Percentiles rank a stretch among this genome's conserved stretches.
phyloP scores from a whole-genome alignment of 2,329 filamentous ascomycete species.

The Ascochyta clinopodiicola region DNA sequence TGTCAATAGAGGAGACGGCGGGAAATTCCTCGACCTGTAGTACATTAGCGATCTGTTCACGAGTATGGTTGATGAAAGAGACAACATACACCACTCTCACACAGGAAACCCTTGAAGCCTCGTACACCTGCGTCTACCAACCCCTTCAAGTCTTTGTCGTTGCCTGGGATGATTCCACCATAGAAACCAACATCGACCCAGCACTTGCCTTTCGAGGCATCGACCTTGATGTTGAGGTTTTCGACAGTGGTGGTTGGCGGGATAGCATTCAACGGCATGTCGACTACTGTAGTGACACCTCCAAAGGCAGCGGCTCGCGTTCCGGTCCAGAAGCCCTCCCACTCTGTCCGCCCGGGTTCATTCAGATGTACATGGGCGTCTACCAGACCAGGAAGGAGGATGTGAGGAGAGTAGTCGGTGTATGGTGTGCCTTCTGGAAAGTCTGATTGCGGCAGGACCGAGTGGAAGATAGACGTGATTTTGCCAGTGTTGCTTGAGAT shows the following conservation, averaged over 20 bases:
- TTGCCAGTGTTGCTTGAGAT: slow-evolving; percentile 82
- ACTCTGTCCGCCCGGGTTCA: slow-evolving; percentile 94
- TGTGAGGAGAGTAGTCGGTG: slow-evolving; percentile 80
- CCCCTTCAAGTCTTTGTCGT: slow-evolving; percentile 76
- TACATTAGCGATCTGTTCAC: neutral
- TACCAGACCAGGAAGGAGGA: slow-evolving; percentile 88
- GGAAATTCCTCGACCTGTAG: slow-evolving; percentile 90
- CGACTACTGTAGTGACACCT: slow-evolving; percentile 93
- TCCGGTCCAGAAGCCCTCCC: slow-evolving; percentile 97
- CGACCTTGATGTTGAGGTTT: slow-evolving; percentile 83
- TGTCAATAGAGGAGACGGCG: slow-evolving; percentile 80
- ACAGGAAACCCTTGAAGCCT: slow-evolving; percentile 97
- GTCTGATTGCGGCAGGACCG: slow-evolving; percentile 73
- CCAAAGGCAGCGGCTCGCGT: slow-evolving; percentile 93
- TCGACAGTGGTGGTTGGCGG: slow-evolving; percentile 90
- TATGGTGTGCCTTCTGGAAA: slow-evolving; percentile 79
- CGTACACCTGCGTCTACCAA: slow-evolving; percentile 85
- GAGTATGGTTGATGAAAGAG: too few relatives aligned
- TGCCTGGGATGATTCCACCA: slow-evolving; percentile 91
- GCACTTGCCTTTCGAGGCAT: slow-evolving; percentile 83
- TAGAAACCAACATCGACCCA: slow-evolving; percentile 99
- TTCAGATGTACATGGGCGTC: slow-evolving; percentile 98
- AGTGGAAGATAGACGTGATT: slow-evolving; percentile 76
- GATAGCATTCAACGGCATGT: slow-evolving; percentile 98
- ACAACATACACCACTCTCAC: slow-evolving; percentile 85